Evolutionary conservation across 2,329 filamentous ascomycete species (phyloP).

Genomic region (Teratosphaeria viscida): DNA sequence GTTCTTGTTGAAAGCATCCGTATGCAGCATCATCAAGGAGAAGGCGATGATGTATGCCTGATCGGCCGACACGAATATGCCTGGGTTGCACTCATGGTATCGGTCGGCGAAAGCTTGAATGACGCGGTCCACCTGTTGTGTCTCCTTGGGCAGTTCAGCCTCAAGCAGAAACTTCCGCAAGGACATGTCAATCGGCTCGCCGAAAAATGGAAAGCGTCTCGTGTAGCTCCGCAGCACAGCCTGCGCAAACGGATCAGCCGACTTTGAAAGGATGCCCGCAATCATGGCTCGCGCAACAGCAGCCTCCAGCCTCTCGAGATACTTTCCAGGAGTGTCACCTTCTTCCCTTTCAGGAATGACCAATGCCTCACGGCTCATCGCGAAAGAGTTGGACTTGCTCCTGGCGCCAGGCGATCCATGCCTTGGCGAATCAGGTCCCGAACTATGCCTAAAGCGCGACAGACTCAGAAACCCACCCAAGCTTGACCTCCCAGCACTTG

Average conservation of each 20-base stretch:
- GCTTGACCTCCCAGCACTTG: slow-evolving; percentile 77
- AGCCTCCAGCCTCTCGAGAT: slow-evolving; percentile 73
- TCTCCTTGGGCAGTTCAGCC: slow-evolving; percentile 90
- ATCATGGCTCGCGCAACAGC: slow-evolving; percentile 71
- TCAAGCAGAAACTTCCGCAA: slow-evolving; percentile 94
- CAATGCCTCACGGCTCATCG: slow-evolving; percentile 59
- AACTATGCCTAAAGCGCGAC: slow-evolving; percentile 67
- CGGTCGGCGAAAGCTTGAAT: slow-evolving; percentile 90
- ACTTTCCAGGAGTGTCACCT: slow-evolving; percentile 82
- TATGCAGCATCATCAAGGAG: slow-evolving; percentile 89
- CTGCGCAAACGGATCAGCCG: slow-evolving; percentile 70
- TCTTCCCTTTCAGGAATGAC: slow-evolving; percentile 70
- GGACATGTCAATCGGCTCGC: slow-evolving; percentile 96
- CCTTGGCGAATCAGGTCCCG: slow-evolving; percentile 56
- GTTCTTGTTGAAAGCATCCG: slow-evolving; percentile 99
- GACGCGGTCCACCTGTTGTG: slow-evolving; percentile 92
- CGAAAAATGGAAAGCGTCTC: slow-evolving; percentile 88
- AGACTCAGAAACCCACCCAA: slow-evolving; percentile 81
- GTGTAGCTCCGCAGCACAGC: slow-evolving; percentile 88
- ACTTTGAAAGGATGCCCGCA: slow-evolving; percentile 75
- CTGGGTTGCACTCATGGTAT: slow-evolving; percentile 96
- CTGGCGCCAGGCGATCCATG: slow-evolving; percentile 62
- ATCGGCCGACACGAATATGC: slow-evolving; percentile 81
- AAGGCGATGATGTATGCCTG: slow-evolving; percentile 99
- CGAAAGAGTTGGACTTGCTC: slow-evolving; percentile 77